Conservation (phyloP, 805 yeast species). For the Wickerhamiella vanderwaltii region DNA sequence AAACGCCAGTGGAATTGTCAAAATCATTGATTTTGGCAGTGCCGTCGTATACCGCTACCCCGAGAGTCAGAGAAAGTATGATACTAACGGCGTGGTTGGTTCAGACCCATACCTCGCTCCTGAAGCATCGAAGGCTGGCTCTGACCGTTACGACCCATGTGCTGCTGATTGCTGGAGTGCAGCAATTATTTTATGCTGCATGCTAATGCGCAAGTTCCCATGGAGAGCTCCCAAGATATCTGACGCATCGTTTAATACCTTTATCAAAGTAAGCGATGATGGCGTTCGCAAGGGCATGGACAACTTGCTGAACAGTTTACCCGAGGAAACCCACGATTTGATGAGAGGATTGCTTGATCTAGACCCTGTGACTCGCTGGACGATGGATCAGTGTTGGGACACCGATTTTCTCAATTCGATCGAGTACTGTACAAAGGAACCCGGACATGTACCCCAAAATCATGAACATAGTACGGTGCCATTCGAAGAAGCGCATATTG, state of each 20-base stretch:
- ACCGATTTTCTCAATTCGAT: slow-evolving; percentile 49
- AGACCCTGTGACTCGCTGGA: slow-evolving; percentile 46
- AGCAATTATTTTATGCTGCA: slow-evolving; percentile 83
- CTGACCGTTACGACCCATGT: slow-evolving; percentile 74
- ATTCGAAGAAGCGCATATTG: slow-evolving; percentile 90
- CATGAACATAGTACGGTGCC: slow-evolving; percentile 85
- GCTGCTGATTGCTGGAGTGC: slow-evolving; percentile 93
- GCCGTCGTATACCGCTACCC: slow-evolving; percentile 89
- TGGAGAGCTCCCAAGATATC: slow-evolving; percentile 83
- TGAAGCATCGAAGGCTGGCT: slow-evolving; percentile 76
- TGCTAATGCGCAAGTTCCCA: slow-evolving; percentile 83
- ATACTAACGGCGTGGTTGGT: slow-evolving; percentile 76
- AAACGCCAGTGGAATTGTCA: slow-evolving; percentile 68
- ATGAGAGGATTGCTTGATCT: slow-evolving; percentile 57
- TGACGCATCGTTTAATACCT: slow-evolving; percentile 73
- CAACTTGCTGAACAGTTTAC: slow-evolving; percentile 55
- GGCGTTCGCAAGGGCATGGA: slow-evolving; percentile 43
- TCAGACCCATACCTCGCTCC: slow-evolving; percentile 88
- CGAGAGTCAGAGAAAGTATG: slow-evolving; percentile 55
- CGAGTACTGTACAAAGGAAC: slow-evolving; percentile 55
- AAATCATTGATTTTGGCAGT: slow-evolving; percentile 85
- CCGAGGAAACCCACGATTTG: slow-evolving; percentile 50
- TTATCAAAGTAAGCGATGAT: slow-evolving; percentile 33
- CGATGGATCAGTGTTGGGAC: slow-evolving; percentile 43
- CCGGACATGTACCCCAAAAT: slow-evolving; percentile 26